These are phyloP conservation scores for Magnusiomyces suaveolens DNA, from an alignment of 1,139 yeast genomes.

Conservation along the genomic window DNA sequence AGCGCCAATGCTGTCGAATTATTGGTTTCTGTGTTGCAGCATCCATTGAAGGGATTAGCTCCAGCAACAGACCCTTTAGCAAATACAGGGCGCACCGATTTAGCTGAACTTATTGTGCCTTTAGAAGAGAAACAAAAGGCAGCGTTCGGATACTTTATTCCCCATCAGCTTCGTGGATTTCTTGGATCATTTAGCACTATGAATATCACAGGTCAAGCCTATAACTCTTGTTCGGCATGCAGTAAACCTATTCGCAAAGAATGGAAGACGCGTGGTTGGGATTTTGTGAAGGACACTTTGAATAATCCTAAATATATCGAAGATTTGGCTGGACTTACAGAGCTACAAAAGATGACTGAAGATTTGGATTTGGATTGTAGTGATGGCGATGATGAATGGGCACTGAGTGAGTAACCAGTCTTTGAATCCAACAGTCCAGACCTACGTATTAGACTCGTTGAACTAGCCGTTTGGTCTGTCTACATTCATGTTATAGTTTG, in stretches of 20 bases:
- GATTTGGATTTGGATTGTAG: slow-evolving; percentile 37
- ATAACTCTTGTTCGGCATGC: slow-evolving; percentile 77
- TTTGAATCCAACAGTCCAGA: background rate
- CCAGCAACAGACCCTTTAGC: background rate
- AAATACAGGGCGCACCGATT: background rate
- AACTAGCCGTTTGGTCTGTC: too few species aligned
- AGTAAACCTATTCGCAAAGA: slow-evolving; percentile 47
- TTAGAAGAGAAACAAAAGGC: background rate
- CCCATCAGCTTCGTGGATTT: slow-evolving; percentile 88
- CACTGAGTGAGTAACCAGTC: background rate
- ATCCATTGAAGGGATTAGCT: slow-evolving; percentile 43
- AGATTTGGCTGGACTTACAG: slow-evolving; percentile 62
- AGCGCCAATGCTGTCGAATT: slow-evolving; percentile 82
- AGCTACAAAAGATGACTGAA: slow-evolving; percentile 68
- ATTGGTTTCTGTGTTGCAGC: slow-evolving; percentile 64
- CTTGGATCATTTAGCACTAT: slow-evolving; percentile 53
- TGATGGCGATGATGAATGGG: slow-evolving; percentile 12
- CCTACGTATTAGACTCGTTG: background rate
- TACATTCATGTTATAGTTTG: too few species aligned
- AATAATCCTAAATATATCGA: slow-evolving; percentile 59
- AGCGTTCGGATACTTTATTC: slow-evolving; percentile 32
- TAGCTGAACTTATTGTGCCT: slow-evolving; percentile 16
- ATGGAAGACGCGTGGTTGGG: slow-evolving; percentile 58
- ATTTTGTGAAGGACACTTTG: slow-evolving; percentile 62
- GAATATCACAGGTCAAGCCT: slow-evolving; percentile 62